Conservation (phyloP, 768 basidiomycete genomes). For the Hypholoma sublateritium region DNA sequence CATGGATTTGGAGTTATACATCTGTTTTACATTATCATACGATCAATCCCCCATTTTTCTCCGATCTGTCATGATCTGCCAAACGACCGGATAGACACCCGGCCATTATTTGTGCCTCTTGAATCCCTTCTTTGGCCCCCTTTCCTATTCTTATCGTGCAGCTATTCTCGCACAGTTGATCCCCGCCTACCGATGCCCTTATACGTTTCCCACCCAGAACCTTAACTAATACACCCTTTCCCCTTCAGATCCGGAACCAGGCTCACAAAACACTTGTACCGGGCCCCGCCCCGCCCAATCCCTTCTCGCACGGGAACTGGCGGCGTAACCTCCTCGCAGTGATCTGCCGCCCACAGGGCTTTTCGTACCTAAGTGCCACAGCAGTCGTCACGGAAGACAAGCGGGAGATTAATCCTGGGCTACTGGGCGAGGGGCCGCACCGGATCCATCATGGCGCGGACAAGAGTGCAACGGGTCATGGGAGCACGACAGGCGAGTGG, state of each 20-base stretch:
- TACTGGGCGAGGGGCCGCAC: slow-evolving; percentile 17
- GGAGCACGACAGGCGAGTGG: background rate
- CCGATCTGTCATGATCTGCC: slow-evolving; percentile 22
- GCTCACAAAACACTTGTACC: slow-evolving; percentile 72
- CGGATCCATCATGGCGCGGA: background rate
- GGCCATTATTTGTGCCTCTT: slow-evolving; percentile 1
- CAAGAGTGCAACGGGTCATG: slow-evolving; percentile 3
- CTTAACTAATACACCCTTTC: background rate
- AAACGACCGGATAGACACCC: slow-evolving; percentile 8
- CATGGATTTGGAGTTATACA: background rate
- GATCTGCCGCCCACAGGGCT: slow-evolving; percentile 78
- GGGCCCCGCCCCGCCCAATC: slow-evolving; percentile 73
- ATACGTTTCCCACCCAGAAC: background rate
- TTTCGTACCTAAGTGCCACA: slow-evolving; percentile 73
- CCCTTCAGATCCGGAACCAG: slow-evolving; percentile 75
- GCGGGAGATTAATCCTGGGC: slow-evolving; percentile 73
- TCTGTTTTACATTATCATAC: background rate
- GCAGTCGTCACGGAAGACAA: slow-evolving; percentile 68
- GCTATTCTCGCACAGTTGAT: slow-evolving; percentile 11
- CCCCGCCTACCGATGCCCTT: background rate
- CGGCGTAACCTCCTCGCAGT: slow-evolving; percentile 71
- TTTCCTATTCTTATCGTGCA: slow-evolving; percentile 4
- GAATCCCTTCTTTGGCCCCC: slow-evolving; percentile 9
- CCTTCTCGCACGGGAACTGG: slow-evolving; percentile 83
- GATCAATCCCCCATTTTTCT: background rate